Percentiles rank a stretch among this genome's conserved stretches.
Conservation (phyloP, 129 eudicot species). For the Lonicera japonica region DNA sequence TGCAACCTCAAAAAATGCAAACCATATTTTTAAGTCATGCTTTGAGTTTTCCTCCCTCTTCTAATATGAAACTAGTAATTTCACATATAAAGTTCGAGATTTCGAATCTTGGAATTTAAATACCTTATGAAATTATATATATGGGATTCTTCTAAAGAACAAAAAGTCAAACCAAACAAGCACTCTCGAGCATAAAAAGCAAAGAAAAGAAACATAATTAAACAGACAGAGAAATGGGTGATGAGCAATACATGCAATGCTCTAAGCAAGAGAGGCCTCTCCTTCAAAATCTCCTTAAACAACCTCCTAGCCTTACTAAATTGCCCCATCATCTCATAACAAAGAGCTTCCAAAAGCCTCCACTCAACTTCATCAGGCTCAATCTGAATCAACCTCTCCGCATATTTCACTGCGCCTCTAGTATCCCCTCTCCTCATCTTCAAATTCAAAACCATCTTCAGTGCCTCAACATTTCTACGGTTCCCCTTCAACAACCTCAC, state of each 20-base stretch:
- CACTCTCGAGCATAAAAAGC: not conserved
- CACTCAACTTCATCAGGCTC: conserved; percentile 86
- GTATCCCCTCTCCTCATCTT: conserved; percentile 79
- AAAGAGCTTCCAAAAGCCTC: conserved; percentile 89
- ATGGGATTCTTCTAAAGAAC: too few species aligned
- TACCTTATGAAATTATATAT: not conserved
- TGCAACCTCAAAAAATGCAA: too few species aligned
- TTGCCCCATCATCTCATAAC: conserved; percentile 81
- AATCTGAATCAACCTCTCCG: conserved; percentile 55
- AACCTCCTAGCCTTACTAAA: conserved; percentile 56
- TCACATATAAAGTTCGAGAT: too few species aligned
- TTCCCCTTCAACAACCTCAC: conserved; percentile 44
- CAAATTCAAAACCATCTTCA: conserved; percentile 58
- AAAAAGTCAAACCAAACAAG: too few species aligned
- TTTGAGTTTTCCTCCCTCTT: too few species aligned
- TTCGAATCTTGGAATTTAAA: too few species aligned
- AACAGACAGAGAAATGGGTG: not conserved
- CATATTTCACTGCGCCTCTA: conserved; percentile 65
- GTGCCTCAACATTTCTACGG: conserved; percentile 50
- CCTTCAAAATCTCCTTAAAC: conserved; percentile 57
- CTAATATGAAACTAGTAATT: too few species aligned
- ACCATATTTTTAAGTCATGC: too few species aligned
- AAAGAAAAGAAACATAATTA: not conserved
- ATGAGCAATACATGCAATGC: conserved; percentile 80
- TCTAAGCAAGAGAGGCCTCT: conserved; percentile 77